phyloP scores from a whole-genome alignment of 139 green algal species.

The Nannochloris sp. region DNA sequence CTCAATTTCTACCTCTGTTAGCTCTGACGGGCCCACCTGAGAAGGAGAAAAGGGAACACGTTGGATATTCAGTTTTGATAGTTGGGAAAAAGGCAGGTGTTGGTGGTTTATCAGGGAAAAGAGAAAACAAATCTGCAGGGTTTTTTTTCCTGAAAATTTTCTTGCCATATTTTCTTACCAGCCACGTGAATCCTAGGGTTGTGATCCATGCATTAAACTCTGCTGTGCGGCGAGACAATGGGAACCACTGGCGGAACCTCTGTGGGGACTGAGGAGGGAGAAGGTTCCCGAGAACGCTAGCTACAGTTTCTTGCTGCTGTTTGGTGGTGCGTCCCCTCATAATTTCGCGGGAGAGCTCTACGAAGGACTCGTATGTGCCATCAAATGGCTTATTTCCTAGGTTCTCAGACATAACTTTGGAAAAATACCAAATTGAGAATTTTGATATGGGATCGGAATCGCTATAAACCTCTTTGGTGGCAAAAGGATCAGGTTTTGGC shows the following conservation, averaged over 20 bases:
- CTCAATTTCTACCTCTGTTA: constrained; percentile 27
- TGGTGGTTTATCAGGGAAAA: too few relatives aligned
- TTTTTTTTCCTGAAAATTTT: too few relatives aligned
- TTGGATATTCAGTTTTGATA: too few relatives aligned
- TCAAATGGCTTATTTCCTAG: constrained; percentile 32
- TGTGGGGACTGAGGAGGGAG: constrained; percentile 30
- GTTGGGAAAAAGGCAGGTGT: too few relatives aligned
- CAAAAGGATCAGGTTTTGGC: constrained; percentile 22
- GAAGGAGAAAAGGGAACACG: too few relatives aligned
- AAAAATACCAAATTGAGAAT: constrained; percentile 17
- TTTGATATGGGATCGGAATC: constrained; percentile 17
- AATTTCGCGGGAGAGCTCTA: constrained; percentile 44
- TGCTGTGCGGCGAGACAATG: constrained; percentile 23
- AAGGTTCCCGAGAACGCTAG: constrained; percentile 27
- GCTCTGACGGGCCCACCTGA: constrained; percentile 39
- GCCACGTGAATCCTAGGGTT: constrained; percentile 44
- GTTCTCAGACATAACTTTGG: constrained; percentile 35
- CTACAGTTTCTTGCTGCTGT: constrained; percentile 43
- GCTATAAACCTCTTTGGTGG: constrained; percentile 15
- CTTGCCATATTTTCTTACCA: too few relatives aligned
- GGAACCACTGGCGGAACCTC: constrained; percentile 40
- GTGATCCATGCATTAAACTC: constrained; percentile 46
- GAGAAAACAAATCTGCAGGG: too few relatives aligned
- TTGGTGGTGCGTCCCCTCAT: constrained; percentile 38
- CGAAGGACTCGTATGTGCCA: constrained; percentile 41